phyloP scores from a whole-genome alignment of 2,329 filamentous ascomycete genomes.

The Colletotrichum filicis region DNA sequence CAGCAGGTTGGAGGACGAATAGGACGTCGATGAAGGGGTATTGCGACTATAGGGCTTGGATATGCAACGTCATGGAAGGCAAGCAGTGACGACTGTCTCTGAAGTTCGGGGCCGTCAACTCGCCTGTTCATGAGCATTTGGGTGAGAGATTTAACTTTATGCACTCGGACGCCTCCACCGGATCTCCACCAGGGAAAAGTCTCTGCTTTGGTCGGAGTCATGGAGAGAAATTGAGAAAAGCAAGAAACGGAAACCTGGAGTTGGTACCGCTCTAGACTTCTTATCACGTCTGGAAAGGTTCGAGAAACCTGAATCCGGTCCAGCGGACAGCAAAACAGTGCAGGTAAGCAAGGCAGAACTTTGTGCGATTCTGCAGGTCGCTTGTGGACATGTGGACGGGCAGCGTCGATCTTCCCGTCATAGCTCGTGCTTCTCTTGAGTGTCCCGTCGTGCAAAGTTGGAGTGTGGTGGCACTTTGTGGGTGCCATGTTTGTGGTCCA shows the following conservation, averaged over 20 bases:
- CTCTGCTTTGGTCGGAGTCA: neutral
- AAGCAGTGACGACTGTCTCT: conserved; percentile 15
- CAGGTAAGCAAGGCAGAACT: neutral
- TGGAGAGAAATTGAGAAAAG: neutral
- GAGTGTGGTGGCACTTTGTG: neutral
- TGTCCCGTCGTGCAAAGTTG: neutral
- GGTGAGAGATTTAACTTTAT: conserved; percentile 34
- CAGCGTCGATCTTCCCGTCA: conserved; percentile 12
- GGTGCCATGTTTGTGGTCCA: neutral
- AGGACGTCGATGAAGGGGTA: neutral
- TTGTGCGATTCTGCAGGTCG: neutral
- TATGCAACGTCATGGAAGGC: conserved; percentile 27
- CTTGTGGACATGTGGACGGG: neutral
- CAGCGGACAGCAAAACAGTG: neutral
- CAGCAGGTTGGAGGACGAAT: conserved; percentile 1
- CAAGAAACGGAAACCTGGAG: neutral
- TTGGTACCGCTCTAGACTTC: neutral
- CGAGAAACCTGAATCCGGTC: conserved; percentile 14
- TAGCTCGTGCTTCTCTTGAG: neutral
- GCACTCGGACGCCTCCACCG: conserved; percentile 26
- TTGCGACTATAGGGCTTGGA: conserved; percentile 3
- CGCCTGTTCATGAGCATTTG: neutral
- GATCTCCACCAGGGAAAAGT: conserved; percentile 25
- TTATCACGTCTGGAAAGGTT: neutral
- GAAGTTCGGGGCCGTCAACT: neutral